These are phyloP conservation scores for Pseudogymnoascus verrucosus DNA, from an alignment of 2,329 filamentous ascomycete genomes.

Conservation along the genomic window DNA sequence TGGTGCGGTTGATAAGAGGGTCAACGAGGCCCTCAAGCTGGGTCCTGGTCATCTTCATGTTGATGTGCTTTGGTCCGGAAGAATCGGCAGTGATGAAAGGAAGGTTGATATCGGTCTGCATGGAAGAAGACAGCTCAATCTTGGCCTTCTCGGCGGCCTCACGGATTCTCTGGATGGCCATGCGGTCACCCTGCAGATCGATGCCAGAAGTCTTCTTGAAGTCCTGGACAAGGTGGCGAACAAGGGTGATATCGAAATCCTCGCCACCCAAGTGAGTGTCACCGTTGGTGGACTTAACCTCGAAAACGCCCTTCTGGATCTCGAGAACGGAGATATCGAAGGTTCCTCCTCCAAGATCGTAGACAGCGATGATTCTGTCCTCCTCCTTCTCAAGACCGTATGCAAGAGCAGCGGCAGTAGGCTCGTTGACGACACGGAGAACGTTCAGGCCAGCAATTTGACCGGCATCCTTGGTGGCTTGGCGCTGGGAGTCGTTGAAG, in stretches of 20 bases:
- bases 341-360: constrained; percentile 96
- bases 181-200: constrained; percentile 84
- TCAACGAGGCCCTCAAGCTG: constrained; percentile 93
- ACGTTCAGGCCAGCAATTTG: constrained; percentile 95
- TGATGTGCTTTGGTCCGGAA: constrained; percentile 96
- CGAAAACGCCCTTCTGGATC: constrained; percentile 96
- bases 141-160: constrained; percentile 99
- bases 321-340: constrained; percentile 98
- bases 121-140: constrained; percentile 93
- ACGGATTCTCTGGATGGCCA: constrained; percentile 98
- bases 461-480: constrained; percentile 96
- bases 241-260: constrained; percentile 92
- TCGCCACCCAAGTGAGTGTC: constrained; percentile 97
- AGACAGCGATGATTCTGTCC: constrained; percentile 85
- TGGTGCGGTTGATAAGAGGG: constrained; percentile 74
- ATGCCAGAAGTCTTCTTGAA: constrained; percentile 96
- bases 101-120: constrained; percentile 95
- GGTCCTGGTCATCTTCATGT: constrained; percentile 83
- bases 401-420: constrained; percentile 87
- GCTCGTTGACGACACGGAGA: constrained; percentile 96
- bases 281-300: constrained; percentile 98
- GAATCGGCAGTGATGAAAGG: constrained; percentile 97
- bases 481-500: constrained; percentile 98
- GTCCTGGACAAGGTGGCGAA: constrained; percentile 85
- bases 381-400: constrained; percentile 94